These are phyloP conservation scores for Alternaria gaisen DNA, from an alignment of 2,329 filamentous ascomycete species.

Conservation along the genomic window DNA sequence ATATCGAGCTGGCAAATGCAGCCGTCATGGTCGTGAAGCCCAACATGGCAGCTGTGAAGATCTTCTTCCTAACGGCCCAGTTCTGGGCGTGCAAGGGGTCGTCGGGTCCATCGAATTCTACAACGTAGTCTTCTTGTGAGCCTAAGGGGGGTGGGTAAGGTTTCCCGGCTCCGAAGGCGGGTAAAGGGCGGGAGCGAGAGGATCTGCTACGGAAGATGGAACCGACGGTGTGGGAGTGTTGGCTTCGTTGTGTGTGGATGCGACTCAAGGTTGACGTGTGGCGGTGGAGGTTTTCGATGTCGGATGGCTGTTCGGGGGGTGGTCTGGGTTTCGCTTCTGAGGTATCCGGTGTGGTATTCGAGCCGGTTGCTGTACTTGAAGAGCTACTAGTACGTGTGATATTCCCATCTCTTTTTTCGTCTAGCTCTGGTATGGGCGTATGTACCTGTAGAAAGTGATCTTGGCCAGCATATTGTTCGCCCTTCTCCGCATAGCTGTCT, in stretches of 20 bases:
- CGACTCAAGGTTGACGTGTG: conserved; percentile 61
- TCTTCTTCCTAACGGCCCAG: conserved; percentile 82
- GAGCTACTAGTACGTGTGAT: conserved; percentile 66
- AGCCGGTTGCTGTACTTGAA: conserved; percentile 35
- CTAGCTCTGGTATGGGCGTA: conserved; percentile 50
- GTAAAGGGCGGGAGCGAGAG: conserved; percentile 64
- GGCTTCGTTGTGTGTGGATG: conserved; percentile 74
- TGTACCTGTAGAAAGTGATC: conserved; percentile 43
- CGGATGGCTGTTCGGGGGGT: conserved; percentile 59
- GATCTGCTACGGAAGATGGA: conserved; percentile 55
- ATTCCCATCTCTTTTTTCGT: conserved; percentile 54
- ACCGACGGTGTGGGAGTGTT: conserved; percentile 78
- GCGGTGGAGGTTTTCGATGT: conserved; percentile 64
- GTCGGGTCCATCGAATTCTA: conserved; percentile 81
- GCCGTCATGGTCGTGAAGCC: conserved; percentile 75
- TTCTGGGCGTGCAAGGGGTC: conserved; percentile 90
- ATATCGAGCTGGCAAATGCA: conserved; percentile 67
- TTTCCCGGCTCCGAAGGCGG: conserved; percentile 77
- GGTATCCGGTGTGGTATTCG: conserved; percentile 57
- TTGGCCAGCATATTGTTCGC: conserved; percentile 65
- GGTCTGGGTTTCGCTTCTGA: conserved; percentile 59
- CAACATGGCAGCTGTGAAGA: conserved; percentile 72
- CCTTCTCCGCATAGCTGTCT: conserved; percentile 58
- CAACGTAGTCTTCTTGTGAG: conserved; percentile 74
- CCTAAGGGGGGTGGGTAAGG: conserved; percentile 75